Percentiles rank a stretch among this genome's conserved stretches.
Conservation (phyloP, 495 filamentous ascomycete genomes). For the Neurospora sp. region DNA sequence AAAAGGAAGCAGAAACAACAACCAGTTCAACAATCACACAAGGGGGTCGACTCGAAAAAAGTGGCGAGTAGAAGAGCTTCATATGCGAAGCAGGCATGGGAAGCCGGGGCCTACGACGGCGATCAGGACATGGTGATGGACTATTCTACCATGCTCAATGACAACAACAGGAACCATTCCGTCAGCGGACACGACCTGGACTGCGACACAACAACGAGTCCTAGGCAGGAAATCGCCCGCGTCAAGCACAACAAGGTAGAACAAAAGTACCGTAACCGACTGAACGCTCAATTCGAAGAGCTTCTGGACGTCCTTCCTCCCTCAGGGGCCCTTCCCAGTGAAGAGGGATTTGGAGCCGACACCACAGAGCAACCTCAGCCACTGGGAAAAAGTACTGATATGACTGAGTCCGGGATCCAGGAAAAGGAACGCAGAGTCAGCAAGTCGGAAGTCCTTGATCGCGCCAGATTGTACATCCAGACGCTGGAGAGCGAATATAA, state of each 20-base stretch:
- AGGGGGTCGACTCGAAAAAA: background rate
- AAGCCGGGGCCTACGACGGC: background rate
- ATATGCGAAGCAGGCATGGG: background rate
- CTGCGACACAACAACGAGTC: background rate
- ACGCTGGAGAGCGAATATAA: slow-evolving; percentile 8
- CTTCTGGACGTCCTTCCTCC: slow-evolving; percentile 19
- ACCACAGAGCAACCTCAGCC: background rate
- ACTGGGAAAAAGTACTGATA: background rate
- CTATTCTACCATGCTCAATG: background rate
- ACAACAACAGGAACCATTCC: background rate
- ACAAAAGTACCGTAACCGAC: slow-evolving; percentile 3
- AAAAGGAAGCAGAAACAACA: background rate
- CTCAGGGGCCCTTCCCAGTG: background rate
- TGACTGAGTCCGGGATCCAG: background rate
- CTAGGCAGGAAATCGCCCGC: background rate
- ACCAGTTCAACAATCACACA: background rate
- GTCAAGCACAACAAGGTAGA: slow-evolving; percentile 5
- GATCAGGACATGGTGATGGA: background rate
- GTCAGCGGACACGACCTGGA: background rate
- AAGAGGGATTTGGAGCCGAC: background rate
- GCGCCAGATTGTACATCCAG: slow-evolving; percentile 17
- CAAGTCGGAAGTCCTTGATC: slow-evolving; percentile 25
- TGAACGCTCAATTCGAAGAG: slow-evolving; percentile 21
- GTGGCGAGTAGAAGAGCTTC: background rate
- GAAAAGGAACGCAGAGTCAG: slow-evolving; percentile 10